Evolutionary conservation across 371 early-diverging fungal species (phyloP).

Genomic region (Mortierella sp.): DNA sequence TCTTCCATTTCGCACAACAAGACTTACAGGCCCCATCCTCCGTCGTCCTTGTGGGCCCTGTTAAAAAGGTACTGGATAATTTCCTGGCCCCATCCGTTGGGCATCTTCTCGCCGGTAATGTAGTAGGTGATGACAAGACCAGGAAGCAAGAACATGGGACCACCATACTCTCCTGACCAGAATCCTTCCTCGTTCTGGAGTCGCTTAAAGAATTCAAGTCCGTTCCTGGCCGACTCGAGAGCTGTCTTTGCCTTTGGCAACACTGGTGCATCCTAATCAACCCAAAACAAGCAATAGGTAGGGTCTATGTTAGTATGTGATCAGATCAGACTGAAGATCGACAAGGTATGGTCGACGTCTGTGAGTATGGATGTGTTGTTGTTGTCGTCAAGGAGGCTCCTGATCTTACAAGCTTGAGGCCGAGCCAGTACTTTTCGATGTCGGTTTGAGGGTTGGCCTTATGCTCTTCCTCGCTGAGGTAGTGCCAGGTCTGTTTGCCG

Average conservation of each 20-base stretch:
- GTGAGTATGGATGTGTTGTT: not conserved
- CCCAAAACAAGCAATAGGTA: not conserved
- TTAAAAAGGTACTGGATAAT: constrained; percentile 91
- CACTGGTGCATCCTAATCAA: constrained; percentile 63
- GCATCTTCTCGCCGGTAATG: constrained; percentile 80
- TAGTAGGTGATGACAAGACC: constrained; percentile 91
- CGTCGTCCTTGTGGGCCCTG: constrained; percentile 86
- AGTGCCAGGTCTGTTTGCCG: constrained; percentile 97
- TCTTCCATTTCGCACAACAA: not conserved
- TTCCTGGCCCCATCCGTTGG: constrained; percentile 78
- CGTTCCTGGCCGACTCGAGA: constrained; percentile 87
- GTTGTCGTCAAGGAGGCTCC: not conserved
- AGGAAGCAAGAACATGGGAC: constrained; percentile 96
- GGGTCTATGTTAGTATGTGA: not conserved
- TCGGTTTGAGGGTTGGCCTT: constrained; percentile 79
- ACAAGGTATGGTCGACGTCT: not conserved
- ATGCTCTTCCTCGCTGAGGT: constrained; percentile 79
- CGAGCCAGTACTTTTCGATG: constrained; percentile 93
- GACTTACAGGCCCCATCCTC: constrained; percentile 95
- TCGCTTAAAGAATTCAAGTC: constrained; percentile 87
- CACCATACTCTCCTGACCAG: constrained; percentile 98
- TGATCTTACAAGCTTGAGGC: constrained; percentile 74
- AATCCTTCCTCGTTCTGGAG: constrained; percentile 97
- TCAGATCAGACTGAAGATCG: not conserved
- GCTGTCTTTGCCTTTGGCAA: constrained; percentile 74